phyloP scores from a whole-genome alignment of 2,329 filamentous ascomycete species.

The Grosmannia serpens region DNA sequence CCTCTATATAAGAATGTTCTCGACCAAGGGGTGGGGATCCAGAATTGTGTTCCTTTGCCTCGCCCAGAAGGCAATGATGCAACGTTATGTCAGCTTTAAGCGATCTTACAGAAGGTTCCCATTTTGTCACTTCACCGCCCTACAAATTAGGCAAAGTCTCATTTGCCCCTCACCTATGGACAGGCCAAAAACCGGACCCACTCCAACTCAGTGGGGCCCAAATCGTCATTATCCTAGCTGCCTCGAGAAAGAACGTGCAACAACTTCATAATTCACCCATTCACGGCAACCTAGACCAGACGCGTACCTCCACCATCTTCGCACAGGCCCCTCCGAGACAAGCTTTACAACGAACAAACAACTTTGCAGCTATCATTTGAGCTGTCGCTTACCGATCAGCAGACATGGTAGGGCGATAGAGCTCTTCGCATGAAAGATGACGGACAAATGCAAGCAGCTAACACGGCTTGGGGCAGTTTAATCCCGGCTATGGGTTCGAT shows the following conservation, averaged over 20 bases:
- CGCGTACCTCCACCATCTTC: not conserved
- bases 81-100: not conserved
- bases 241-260: not conserved
- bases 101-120: not conserved
- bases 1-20: not conserved
- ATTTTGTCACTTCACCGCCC: slow-evolving; percentile 1
- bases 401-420: not conserved
- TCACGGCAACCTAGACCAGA: not conserved
- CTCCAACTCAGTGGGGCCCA: not conserved
- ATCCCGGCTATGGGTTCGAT: slow-evolving; percentile 6
- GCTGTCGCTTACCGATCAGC: not conserved
- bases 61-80: not conserved
- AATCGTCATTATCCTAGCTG: slow-evolving; percentile 1
- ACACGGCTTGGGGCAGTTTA: not conserved
- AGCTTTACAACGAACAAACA: not conserved
- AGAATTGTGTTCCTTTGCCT: not conserved
- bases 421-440: not conserved
- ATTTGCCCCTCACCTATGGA: slow-evolving; percentile 1
- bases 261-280: not conserved
- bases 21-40: not conserved
- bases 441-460: not conserved
- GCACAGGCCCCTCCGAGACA: not conserved
- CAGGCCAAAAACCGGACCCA: not conserved
- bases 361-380: not conserved
- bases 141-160: not conserved